Evolutionary conservation across 495 filamentous ascomycete genomes (phyloP).

Genomic region (Penicillium odoratum): DNA sequence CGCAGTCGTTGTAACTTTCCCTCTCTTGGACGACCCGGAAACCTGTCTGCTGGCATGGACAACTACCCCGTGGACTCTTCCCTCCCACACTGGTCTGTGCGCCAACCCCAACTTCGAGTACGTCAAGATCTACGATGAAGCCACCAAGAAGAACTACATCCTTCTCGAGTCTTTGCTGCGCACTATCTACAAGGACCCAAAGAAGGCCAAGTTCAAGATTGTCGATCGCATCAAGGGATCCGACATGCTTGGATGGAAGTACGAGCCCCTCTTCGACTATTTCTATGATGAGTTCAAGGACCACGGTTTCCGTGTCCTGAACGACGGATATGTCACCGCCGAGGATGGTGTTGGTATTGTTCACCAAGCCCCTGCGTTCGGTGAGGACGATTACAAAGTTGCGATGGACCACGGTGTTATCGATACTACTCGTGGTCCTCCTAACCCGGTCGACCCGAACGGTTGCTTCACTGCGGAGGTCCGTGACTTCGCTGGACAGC

Average conservation of each 20-base stretch:
- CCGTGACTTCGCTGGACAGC: conserved; percentile 79
- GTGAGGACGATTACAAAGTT: conserved; percentile 94
- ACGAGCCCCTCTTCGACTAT: conserved; percentile 89
- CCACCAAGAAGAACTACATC: conserved; percentile 80
- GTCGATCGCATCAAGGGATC: conserved; percentile 79
- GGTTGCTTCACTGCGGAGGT: conserved; percentile 82
- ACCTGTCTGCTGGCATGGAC: conserved; percentile 87
- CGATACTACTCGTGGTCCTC: conserved; percentile 70
- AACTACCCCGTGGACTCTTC: conserved; percentile 92
- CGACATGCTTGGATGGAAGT: conserved; percentile 89
- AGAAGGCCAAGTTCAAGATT: conserved; percentile 95
- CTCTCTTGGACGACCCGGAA: conserved; percentile 70
- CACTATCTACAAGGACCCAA: conserved; percentile 92
- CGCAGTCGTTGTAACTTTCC: conserved; percentile 87
- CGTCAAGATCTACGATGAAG: conserved; percentile 83
- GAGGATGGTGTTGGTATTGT: conserved; percentile 95
- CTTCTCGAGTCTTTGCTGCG: conserved; percentile 80
- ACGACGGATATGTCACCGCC: conserved; percentile 84
- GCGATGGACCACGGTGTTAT: conserved; percentile 78
- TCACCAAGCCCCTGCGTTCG: conserved; percentile 92
- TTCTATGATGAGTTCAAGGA: conserved; percentile 95
- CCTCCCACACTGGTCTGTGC: conserved; percentile 78
- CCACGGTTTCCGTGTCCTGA: conserved; percentile 78
- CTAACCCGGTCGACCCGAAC: conserved; percentile 84
- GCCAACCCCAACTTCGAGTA: conserved; percentile 92